A percentile compares a stretch with the other conserved stretches of the same genome.
Conservation (phyloP, 2,329 filamentous ascomycete genomes). For the Fonsecaea multimorphosa region DNA sequence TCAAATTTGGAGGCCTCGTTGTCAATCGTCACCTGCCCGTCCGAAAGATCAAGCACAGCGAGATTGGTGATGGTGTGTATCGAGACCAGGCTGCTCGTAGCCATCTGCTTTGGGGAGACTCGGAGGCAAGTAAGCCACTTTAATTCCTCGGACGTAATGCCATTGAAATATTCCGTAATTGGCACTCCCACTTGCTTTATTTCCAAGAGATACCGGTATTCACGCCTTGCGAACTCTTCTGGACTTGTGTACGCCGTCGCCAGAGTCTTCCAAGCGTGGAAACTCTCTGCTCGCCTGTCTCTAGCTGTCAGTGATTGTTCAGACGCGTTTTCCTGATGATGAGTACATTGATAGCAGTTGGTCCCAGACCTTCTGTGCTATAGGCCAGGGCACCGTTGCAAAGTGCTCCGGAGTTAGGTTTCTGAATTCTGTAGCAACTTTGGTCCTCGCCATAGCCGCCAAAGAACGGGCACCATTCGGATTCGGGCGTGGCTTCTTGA, state of each 20-base stretch:
- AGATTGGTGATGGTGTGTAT: slow-evolving; percentile 50
- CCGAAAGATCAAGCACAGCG: slow-evolving; percentile 46
- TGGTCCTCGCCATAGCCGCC: slow-evolving; percentile 31
- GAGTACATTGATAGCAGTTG: slow-evolving; percentile 46
- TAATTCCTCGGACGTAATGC: slow-evolving; percentile 43
- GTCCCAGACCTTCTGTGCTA: slow-evolving; percentile 51
- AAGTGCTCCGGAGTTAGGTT: slow-evolving; percentile 46
- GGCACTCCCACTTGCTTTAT: slow-evolving; percentile 43
- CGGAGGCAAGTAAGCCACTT: slow-evolving; percentile 48
- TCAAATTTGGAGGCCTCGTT: slow-evolving; percentile 41
- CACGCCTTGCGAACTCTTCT: slow-evolving; percentile 42
- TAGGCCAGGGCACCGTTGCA: slow-evolving; percentile 47
- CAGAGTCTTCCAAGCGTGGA: slow-evolving; percentile 54
- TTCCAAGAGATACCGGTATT: slow-evolving; percentile 44
- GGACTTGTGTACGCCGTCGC: slow-evolving; percentile 45
- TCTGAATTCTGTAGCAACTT: slow-evolving; percentile 45
- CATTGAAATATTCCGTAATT: slow-evolving; percentile 45
- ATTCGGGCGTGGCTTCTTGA: slow-evolving; percentile 17
- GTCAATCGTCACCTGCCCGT: slow-evolving; percentile 28
- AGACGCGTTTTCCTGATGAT: neutral
- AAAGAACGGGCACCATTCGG: slow-evolving; percentile 35
- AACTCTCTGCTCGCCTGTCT: slow-evolving; percentile 41
- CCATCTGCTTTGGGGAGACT: slow-evolving; percentile 43
- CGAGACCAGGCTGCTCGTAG: slow-evolving; percentile 47
- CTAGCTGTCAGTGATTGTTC: slow-evolving; percentile 8